These are phyloP conservation scores for Astrothelium subdiscretum DNA, from an alignment of 495 filamentous ascomycete genomes.

Conservation along the genomic window DNA sequence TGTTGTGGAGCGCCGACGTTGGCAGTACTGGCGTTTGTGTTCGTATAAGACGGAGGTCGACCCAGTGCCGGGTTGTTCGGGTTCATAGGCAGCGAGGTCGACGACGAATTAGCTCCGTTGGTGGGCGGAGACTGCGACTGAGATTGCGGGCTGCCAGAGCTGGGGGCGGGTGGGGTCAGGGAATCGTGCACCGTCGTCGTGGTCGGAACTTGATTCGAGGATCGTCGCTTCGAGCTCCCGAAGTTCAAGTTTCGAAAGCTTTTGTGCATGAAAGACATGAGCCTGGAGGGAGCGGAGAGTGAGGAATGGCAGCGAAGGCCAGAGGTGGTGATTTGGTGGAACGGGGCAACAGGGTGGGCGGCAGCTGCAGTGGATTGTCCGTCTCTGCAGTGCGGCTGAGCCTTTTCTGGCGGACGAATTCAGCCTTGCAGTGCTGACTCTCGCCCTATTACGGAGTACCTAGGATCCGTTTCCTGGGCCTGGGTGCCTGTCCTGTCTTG, in stretches of 20 bases:
- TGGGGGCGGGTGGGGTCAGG: slow-evolving; percentile 21
- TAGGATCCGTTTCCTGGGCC: not conserved
- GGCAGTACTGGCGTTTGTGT: slow-evolving; percentile 23
- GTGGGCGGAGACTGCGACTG: not conserved
- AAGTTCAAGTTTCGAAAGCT: slow-evolving; percentile 27
- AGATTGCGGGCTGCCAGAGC: slow-evolving; percentile 13
- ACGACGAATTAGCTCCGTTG: slow-evolving; percentile 12
- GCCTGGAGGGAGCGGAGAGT: slow-evolving; percentile 4
- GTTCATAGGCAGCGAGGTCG: slow-evolving; percentile 26
- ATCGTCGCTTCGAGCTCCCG: slow-evolving; percentile 26
- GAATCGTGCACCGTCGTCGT: slow-evolving; percentile 15
- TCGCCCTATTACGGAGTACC: no score
- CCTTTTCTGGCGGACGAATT: not conserved
- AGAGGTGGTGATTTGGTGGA: not conserved
- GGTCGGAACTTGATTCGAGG: slow-evolving; percentile 24
- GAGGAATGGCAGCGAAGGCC: slow-evolving; percentile 1
- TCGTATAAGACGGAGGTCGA: slow-evolving; percentile 32
- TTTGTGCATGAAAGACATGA: slow-evolving; percentile 27
- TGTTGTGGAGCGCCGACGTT: slow-evolving; percentile 18
- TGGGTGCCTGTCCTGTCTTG: no score
- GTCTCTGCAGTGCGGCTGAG: not conserved
- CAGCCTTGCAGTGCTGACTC: not conserved
- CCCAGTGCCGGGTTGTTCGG: slow-evolving; percentile 23
- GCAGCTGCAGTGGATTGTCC: not conserved
- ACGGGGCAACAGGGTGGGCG: not conserved